Percentiles rank a stretch among this genome's conserved stretches.
Evolutionary conservation across 768 basidiomycete species (phyloP).

Genomic region (Termitomyces sp.): DNA sequence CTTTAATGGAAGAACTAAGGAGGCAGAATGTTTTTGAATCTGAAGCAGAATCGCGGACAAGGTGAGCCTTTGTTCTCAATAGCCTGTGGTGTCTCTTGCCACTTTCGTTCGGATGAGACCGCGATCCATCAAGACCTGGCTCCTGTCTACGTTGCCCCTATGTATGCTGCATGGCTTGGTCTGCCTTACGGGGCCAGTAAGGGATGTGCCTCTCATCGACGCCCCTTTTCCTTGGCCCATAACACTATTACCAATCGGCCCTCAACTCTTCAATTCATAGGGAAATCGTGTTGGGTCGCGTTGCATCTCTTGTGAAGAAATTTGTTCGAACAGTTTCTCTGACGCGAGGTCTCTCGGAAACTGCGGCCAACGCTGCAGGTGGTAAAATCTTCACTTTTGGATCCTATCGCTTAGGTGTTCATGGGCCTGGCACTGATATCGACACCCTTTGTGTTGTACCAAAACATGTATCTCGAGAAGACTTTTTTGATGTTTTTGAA

Average conservation of each 20-base stretch:
- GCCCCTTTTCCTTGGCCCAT: conserved; percentile 1
- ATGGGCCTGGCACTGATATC: conserved; percentile 94
- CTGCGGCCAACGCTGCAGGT: conserved; percentile 84
- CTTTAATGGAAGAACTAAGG: conserved; percentile 88
- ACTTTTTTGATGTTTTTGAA: conserved; percentile 92
- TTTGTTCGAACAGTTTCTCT: conserved; percentile 86
- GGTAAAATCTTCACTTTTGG: conserved; percentile 99
- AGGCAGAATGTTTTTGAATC: conserved; percentile 85
- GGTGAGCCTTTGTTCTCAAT: conserved; percentile 49
- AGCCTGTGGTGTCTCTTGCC: conserved; percentile 5
- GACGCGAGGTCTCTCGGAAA: conserved; percentile 77
- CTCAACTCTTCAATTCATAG: conserved; percentile 37
- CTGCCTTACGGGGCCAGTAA: conserved; percentile 4
- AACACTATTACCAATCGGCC: conserved; percentile 5
- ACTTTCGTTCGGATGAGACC: conserved; percentile 5
- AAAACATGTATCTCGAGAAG: conserved; percentile 91
- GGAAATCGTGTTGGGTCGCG: conserved; percentile 88
- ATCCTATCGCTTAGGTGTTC: conserved; percentile 95
- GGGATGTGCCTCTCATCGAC: conserved; percentile 8
- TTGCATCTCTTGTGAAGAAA: conserved; percentile 85
- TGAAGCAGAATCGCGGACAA: conserved; percentile 80
- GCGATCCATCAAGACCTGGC: conserved; percentile 8
- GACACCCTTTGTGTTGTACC: conserved; percentile 98
- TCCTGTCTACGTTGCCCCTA: neutral
- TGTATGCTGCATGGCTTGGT: conserved; percentile 3